Conservation (phyloP, 2,329 filamentous ascomycete species). For the Xylariomycetidae sp. region DNA sequence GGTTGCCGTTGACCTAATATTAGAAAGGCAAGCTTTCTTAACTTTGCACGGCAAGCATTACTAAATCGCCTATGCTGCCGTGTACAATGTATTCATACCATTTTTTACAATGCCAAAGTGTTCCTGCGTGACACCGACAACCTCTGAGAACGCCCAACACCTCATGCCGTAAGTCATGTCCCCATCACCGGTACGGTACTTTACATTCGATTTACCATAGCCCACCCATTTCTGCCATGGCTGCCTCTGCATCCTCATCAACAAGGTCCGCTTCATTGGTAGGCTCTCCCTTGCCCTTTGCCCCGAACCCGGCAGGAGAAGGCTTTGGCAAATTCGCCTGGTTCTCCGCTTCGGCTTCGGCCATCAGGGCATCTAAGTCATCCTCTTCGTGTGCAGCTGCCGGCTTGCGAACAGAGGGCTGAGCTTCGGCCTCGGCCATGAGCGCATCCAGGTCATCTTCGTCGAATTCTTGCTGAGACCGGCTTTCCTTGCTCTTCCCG, state of each 20-base stretch:
- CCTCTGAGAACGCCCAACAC: too few species aligned
- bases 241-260: slow-evolving; percentile 12
- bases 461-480: slow-evolving; percentile 14
- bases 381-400: slow-evolving; percentile 5
- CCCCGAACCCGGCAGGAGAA: neutral
- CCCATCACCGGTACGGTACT: too few species aligned
- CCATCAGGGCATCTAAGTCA: slow-evolving; percentile 15
- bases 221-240: slow-evolving; percentile 40
- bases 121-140: too few species aligned
- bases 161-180: too few species aligned
- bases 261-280: neutral
- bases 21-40: too few species aligned
- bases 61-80: too few species aligned
- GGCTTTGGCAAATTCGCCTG: neutral
- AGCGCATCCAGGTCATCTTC: slow-evolving; percentile 39
- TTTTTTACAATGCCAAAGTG: too few species aligned
- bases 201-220: slow-evolving; percentile 45
- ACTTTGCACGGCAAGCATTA: too few species aligned
- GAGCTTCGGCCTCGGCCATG: slow-evolving; percentile 32
- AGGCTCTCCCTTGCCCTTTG: neutral
- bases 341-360: slow-evolving; percentile 10
- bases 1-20: too few species aligned
- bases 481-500: slow-evolving; percentile 1
- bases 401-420: slow-evolving; percentile 1
- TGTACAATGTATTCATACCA: too few species aligned